These are phyloP conservation scores for Tremella mesenterica DNA, from an alignment of 768 basidiomycete genomes.

Conservation along the genomic window DNA sequence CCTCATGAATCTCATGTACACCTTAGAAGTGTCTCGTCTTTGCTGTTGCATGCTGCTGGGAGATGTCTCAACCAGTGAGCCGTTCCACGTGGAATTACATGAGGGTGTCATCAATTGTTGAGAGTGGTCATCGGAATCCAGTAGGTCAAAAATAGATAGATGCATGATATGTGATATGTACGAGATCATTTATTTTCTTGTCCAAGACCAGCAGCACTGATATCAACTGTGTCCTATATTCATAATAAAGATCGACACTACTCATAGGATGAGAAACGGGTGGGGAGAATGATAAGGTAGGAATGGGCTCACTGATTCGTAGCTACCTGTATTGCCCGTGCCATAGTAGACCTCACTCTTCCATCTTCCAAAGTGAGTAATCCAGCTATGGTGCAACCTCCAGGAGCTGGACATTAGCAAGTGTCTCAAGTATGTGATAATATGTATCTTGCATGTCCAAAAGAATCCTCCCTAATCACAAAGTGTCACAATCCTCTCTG, in stretches of 20 bases:
- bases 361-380: conserved; percentile 90
- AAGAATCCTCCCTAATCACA: too few relatives aligned
- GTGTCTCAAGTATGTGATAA: background rate
- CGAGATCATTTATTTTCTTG: conserved; percentile 41
- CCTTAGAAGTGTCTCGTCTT: too few relatives aligned
- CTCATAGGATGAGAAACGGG: too few relatives aligned
- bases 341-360: conserved; percentile 83
- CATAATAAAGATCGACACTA: background rate
- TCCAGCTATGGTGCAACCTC: conserved; percentile 91
- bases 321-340: conserved; percentile 86
- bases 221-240: background rate
- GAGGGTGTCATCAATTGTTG: too few relatives aligned
- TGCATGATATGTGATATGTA: too few relatives aligned
- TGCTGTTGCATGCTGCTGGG: too few relatives aligned
- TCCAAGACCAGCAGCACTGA: conserved; percentile 39
- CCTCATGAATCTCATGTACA: too few relatives aligned
- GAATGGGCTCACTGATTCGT: conserved; percentile 48
- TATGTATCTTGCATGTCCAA: background rate
- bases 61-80: too few relatives aligned
- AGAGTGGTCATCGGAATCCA: too few relatives aligned
- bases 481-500: too few relatives aligned
- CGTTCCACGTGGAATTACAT: too few relatives aligned
- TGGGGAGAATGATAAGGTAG: background rate
- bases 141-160: too few relatives aligned
- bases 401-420: conserved; percentile 62